Base-by-base conservation (phyloP, 75 land plant species). In the Chamaecyparis obtusa region DNA sequence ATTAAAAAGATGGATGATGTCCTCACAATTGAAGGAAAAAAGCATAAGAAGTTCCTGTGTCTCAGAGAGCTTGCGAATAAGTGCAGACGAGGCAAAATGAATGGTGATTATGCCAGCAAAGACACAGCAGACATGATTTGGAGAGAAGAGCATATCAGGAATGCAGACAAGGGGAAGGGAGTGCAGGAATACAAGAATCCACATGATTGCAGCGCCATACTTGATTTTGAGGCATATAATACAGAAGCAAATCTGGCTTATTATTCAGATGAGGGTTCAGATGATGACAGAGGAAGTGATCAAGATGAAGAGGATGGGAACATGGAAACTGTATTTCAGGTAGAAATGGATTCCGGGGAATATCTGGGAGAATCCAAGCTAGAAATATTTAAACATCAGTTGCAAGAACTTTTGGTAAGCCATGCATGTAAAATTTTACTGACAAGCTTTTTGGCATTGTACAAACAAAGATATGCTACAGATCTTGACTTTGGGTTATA, bases 371-470 rank as follows among this genome's bases (percentile, higher is more conserved):
- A 89, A n/a, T 82, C 67, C 57, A 87, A 60, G 83, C 86, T 94
- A 27, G 90, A 93, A 48, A 49, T 67, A 54, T 95, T 96, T 83
- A 94, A 89, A 87, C 85, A 57, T 14, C 95, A 96, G 87, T 87
- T 96, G 48, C 94, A 96, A 87, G 99, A 96, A 89, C 96, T 98
- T 76, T 89, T 96, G 24, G 99, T 98, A 16, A 81, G 90, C 74
- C 86, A 89, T 76, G 87, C 92, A 4, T 92, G 84, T 56, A 67
- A 57, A 35, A 92, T 92, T 27, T 44, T 71, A 14, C 55, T 89
- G 35, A n/a, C 27, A 43, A 21, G 30, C 14, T 91, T 92, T 74
- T 19, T 64, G 76, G 49, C 75, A 67, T 56, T 91, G 30, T 92
- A 91, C 56, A 27, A 72, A 57, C 93, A 92, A 72, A 87, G 93